Evolutionary conservation across 768 basidiomycete species (phyloP), one percentile per base, ranked within the genome.

Genomic region (Mycena maculata): DNA sequence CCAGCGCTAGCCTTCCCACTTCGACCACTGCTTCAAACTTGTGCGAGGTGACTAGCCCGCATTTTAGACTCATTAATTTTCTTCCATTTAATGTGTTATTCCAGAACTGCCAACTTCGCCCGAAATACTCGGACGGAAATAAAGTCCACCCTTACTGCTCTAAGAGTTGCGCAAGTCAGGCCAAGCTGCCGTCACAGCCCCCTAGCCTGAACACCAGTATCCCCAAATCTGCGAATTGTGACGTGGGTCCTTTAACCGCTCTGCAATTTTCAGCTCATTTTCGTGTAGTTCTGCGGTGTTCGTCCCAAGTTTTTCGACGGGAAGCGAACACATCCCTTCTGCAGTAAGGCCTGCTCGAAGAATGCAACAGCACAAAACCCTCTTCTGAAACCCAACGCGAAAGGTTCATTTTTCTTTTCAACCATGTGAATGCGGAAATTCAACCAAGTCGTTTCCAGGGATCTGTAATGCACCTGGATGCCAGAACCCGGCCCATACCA

Each of bases 221-320:
- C 49, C 69, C 60, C 75, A 73, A 67, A 61, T 75, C 79, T 39
- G 78, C 76, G n/a, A 84, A 85, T 72, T 89, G 88, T 73, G 82
- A 85, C 62, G 88, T 89, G 73, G 48, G 84, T 70, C 55, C 64
- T 38, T 12, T 49, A 52, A 41, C 22, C 30, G 39, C 39, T 59
- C 38, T 33, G n/a, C 28, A 28, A 48, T 42, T 54, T 30, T 60
- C 47, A 15, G 38, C 52, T 72, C 60, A 49, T 23, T 45, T 30
- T 52, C 22, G 18, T 57, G 16, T 70, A 90, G 89, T 84, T 84
- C 67, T 90, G 89, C 76, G 85, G 85, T 64, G 81, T 81, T 65
- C 84, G 87, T 42, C 88, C 89, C 42, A 90, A 89, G 70, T 84
- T 86, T 69, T 81, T 79, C 22, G 89, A 90, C 71, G 86, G 87